These are phyloP conservation scores for Zygotorulaspora danielsina DNA, from an alignment of 805 yeast genomes.

Conservation along the genomic window DNA sequence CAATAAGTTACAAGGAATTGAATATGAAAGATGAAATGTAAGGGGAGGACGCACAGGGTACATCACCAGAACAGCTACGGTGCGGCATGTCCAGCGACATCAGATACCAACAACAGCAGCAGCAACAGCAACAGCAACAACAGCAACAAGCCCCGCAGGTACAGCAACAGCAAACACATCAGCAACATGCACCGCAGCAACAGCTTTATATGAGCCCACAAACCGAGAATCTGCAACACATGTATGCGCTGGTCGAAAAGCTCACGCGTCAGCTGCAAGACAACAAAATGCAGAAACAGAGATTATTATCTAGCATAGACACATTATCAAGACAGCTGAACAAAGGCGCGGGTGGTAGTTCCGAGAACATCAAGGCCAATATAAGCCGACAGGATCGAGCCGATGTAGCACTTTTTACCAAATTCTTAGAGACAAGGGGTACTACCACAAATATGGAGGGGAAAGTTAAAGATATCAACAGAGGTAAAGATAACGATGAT, in stretches of 20 bases:
- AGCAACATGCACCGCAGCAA: conserved; percentile 20
- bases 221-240: conserved; percentile 25
- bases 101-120: conserved; percentile 3
- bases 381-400: too few relatives aligned
- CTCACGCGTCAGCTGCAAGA: conserved; percentile 18
- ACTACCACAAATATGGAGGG: conserved; percentile 1
- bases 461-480: too few relatives aligned
- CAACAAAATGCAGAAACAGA: conserved; percentile 22
- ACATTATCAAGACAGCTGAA: conserved; percentile 18
- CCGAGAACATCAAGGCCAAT: not conserved
- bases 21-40: too few relatives aligned
- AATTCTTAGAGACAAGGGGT: conserved; percentile 12
- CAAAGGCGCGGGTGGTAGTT: conserved; percentile 2
- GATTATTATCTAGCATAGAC: conserved; percentile 20
- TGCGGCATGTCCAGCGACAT: conserved; percentile 5
- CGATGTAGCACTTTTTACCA: conserved; percentile 19
- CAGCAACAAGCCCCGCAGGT: not conserved
- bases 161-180: conserved; percentile 6
- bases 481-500: conserved; percentile 1
- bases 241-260: conserved; percentile 23
- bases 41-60: too few relatives aligned
- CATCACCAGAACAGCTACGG: too few relatives aligned
- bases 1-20: too few relatives aligned
- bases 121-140: conserved; percentile 4
- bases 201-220: conserved; percentile 29